Evolutionary conservation across 2,329 filamentous ascomycete species (phyloP).

Genomic region (Botryotinia calthae): DNA sequence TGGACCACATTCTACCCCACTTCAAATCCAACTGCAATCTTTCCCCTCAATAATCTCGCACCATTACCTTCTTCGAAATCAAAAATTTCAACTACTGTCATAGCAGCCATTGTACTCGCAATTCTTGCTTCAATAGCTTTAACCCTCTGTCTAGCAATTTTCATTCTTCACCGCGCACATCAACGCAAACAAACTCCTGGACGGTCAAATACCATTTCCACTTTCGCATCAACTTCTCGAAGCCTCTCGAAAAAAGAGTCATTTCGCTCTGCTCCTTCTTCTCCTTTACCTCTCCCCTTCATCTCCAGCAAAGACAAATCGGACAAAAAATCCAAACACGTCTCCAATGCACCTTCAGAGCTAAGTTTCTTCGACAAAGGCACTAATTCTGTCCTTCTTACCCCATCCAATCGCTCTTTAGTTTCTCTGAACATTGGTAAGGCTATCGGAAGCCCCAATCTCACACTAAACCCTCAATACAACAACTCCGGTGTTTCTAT

Average conservation of each 20-base stretch:
- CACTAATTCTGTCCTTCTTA: constrained; percentile 15
- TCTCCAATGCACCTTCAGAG: constrained; percentile 9
- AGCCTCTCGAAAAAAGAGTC: constrained; percentile 4
- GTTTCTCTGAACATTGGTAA: constrained; percentile 13
- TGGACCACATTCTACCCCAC: constrained; percentile 26
- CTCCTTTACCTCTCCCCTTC: constrained; percentile 5
- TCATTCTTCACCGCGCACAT: not conserved
- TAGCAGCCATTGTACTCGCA: constrained; percentile 13
- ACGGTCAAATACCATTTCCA: not conserved
- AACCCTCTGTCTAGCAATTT: constrained; percentile 10
- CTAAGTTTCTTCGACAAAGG: constrained; percentile 18
- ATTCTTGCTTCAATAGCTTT: constrained; percentile 15
- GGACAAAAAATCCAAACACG: constrained; percentile 1
- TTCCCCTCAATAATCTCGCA: constrained; percentile 8
- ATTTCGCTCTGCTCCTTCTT: not conserved
- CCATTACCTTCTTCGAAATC: not conserved
- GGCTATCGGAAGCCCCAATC: constrained; percentile 12
- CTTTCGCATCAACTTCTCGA: constrained; percentile 5
- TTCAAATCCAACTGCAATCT: constrained; percentile 28
- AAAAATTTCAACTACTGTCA: not conserved
- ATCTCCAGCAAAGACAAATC: constrained; percentile 3
- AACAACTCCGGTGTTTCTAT: not conserved
- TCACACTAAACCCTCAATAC: not conserved
- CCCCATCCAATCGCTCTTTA: constrained; percentile 4
- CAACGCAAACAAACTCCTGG: not conserved